Evolutionary conservation across 169 alveolate genomes (phyloP).

Genomic region (Eimeria praecox): DNA sequence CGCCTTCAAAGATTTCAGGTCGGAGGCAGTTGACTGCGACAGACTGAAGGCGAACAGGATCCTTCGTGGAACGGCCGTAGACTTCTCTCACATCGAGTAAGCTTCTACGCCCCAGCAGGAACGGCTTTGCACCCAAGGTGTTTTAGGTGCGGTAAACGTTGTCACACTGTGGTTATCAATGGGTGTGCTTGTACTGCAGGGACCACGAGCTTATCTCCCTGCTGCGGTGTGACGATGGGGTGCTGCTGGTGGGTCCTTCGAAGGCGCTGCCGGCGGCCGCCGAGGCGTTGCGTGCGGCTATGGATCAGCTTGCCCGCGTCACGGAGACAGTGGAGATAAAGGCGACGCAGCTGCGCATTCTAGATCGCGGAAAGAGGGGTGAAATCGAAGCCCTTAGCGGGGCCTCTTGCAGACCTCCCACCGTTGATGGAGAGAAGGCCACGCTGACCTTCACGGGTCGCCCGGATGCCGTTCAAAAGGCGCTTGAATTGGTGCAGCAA

Average conservation of each 20-base stretch:
- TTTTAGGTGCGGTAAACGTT: not conserved
- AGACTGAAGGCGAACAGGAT: slow-evolving; percentile 53
- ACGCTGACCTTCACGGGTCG: slow-evolving; percentile 73
- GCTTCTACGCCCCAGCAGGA: not conserved
- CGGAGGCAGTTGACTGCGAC: slow-evolving; percentile 36
- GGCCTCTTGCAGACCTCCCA: slow-evolving; percentile 50
- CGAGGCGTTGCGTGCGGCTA: slow-evolving; percentile 37
- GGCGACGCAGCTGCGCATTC: slow-evolving; percentile 68
- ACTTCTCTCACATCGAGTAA: slow-evolving; percentile 40
- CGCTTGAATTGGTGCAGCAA: slow-evolving; percentile 42
- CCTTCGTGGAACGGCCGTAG: slow-evolving; percentile 57
- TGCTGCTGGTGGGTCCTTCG: slow-evolving; percentile 64
- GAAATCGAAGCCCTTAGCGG: slow-evolving; percentile 67
- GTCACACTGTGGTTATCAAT: not conserved
- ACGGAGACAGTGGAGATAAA: slow-evolving; percentile 62
- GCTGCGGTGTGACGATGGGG: slow-evolving; percentile 73
- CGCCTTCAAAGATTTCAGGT: not conserved
- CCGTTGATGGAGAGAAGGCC: slow-evolving; percentile 28
- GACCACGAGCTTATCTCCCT: slow-evolving; percentile 56
- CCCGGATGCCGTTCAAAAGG: slow-evolving; percentile 67
- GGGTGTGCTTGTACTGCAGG: slow-evolving; percentile 38
- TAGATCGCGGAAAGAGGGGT: slow-evolving; percentile 37
- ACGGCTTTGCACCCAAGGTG: not conserved
- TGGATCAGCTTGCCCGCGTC: slow-evolving; percentile 62
- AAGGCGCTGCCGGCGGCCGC: slow-evolving; percentile 33